A percentile compares a stretch with the other conserved stretches of the same genome.
These are phyloP conservation scores for Penicillium daleae DNA, from an alignment of 495 filamentous ascomycete species.

Conservation along the genomic window DNA sequence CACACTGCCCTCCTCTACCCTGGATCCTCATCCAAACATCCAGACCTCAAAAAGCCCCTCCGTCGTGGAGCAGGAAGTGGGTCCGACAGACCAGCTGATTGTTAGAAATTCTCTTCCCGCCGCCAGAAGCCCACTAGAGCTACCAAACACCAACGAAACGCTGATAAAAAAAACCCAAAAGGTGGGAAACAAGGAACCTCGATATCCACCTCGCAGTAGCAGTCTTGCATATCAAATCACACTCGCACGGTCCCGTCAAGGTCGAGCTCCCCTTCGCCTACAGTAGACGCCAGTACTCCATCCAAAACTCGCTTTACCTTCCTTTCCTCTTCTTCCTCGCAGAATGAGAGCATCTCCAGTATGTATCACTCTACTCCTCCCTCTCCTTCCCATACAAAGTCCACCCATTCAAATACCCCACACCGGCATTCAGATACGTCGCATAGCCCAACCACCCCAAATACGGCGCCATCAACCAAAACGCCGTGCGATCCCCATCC, in stretches of 20 bases:
- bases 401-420: conserved; percentile 30
- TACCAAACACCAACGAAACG: background rate
- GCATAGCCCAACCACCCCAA: conserved; percentile 82
- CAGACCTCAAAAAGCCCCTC: background rate
- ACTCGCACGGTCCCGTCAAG: conserved; percentile 1
- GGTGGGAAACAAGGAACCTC: background rate
- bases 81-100: background rate
- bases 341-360: background rate
- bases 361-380: conserved; percentile 13
- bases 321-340: no score
- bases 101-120: conserved; percentile 1
- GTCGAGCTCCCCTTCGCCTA: background rate
- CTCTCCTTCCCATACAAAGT: conserved; percentile 17
- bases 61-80: background rate
- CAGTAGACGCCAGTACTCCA: background rate
- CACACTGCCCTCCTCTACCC: background rate
- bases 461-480: conserved; percentile 77
- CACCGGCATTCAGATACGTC: conserved; percentile 25
- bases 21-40: background rate
- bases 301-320: background rate
- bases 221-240: background rate
- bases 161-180: background rate
- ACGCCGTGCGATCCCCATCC: conserved; percentile 69
- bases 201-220: background rate
- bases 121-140: background rate